Conservation (phyloP, 208 protist genomes). For the Leishmania guyanensis region DNA sequence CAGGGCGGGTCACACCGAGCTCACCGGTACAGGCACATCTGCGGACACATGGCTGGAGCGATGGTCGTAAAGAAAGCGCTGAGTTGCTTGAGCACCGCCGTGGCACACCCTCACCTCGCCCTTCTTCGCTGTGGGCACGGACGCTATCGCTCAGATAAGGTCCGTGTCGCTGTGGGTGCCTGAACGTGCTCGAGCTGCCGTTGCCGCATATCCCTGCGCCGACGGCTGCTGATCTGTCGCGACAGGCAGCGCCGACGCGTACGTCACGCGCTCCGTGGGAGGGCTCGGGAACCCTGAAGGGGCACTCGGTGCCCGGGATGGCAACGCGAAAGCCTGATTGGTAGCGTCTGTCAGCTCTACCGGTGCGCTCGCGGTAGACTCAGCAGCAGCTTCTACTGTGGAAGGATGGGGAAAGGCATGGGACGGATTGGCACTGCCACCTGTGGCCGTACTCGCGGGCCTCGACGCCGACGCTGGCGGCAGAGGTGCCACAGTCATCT, state of each 20-base stretch:
- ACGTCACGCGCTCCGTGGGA: background rate
- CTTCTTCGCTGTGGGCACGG: background rate
- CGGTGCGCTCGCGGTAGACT: background rate
- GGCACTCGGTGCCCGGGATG: background rate
- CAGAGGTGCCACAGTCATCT: background rate
- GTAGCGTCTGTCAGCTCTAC: background rate
- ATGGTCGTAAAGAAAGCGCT: background rate
- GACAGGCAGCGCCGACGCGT: background rate
- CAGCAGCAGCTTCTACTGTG: background rate
- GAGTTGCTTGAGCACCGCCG: background rate
- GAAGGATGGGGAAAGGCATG: background rate
- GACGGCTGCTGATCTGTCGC: background rate
- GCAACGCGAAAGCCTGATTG: background rate
- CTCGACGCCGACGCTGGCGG: background rate
- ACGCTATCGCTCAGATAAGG: constrained; percentile 6
- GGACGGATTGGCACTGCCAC: background rate
- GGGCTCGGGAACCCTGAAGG: background rate
- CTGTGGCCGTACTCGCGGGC: background rate
- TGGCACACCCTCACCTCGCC: background rate
- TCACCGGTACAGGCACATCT: background rate
- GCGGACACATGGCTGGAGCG: background rate
- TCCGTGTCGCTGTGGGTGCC: constrained; percentile 10
- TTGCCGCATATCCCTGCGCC: background rate
- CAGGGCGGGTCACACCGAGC: background rate
- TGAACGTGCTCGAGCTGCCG: background rate